Evolutionary conservation across 331 rosid genomes (phyloP), one percentile per base, ranked within the genome.

Genomic region (Quercus lobata): DNA sequence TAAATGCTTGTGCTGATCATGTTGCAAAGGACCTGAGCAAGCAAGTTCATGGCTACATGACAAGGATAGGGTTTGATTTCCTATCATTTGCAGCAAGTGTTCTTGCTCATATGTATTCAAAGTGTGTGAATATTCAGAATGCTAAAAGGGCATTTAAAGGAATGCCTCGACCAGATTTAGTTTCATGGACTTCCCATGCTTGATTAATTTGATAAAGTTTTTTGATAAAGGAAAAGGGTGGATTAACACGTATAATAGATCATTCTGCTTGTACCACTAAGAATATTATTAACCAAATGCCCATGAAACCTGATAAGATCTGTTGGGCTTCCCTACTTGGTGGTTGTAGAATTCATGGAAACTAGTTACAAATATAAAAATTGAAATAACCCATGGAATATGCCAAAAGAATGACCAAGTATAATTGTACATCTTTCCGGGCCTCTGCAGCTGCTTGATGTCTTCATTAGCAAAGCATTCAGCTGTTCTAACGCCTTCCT

Each of bases 371-470:
- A 34, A 34, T 34, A 34, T 37, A 54, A 7, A 62, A 19, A 71
- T 22, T 44, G 75, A 69, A 22, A 49, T 37, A 77, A 27, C 21
- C 16, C 65, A 52, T 73, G 70, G 79, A 79, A 52, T 49, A 61
- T 29, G 57, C n/a, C 66, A 70, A 46, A 65, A 60, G 87, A 79
- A 65, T 25, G 75, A 61, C 34, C 2, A 30, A 17, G 41, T 63
- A 63, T 17, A 78, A 80, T 77, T 90, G 25, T 82, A 94, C 98
- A 85, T 95, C 93, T 79, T 87, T 81, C 85, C 89, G 78, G 44
- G 96, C 99, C 88, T 90, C 96, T 2, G 97, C 98, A 65, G 98
- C 99, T 71, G 92, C 82, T 89, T 89, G 57, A 93, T 77, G 82
- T 93, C 99, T 6, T 82, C 91, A 11, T 80, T 79, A 41, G 96